Conservation (phyloP, 345 rosid genomes). For the Sonneratia alba region DNA sequence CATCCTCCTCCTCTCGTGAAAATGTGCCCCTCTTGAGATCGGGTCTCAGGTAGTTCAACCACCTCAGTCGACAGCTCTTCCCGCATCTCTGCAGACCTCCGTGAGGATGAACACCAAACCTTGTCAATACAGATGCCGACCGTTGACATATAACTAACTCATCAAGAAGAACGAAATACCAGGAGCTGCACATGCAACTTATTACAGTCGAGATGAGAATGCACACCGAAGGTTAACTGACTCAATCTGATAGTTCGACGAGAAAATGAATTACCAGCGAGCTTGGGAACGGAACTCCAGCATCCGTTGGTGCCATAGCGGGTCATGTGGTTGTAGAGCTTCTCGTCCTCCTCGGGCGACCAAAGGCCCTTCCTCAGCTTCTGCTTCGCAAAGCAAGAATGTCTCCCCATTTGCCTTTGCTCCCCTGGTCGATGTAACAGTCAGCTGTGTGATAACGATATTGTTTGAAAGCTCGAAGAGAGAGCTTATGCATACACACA, state of each 20-base stretch:
- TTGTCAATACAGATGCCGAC: not conserved
- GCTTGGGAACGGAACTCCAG: constrained; percentile 71
- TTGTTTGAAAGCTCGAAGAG: not conserved
- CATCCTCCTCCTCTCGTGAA: constrained; percentile 37
- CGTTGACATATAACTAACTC: not conserved
- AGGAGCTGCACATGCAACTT: too few relatives aligned
- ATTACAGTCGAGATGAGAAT: not conserved
- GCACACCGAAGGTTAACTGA: not conserved
- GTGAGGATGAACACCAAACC: not conserved
- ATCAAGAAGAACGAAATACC: not conserved
- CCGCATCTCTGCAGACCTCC: constrained; percentile 69
- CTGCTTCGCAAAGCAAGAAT: constrained; percentile 48
- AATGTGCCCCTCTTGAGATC: constrained; percentile 67
- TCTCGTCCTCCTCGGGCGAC: constrained; percentile 79
- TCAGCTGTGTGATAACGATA: not conserved
- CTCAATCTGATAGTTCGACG: too few relatives aligned
- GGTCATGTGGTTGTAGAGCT: constrained; percentile 44
- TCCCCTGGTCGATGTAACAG: not conserved
- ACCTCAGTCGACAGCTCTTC: constrained; percentile 85
- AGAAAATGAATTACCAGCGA: constrained; percentile 32
- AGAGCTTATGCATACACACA: not conserved
- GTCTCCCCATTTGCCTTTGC: constrained; percentile 49
- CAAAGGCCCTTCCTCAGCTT: constrained; percentile 60
- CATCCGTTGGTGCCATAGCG: constrained; percentile 49
- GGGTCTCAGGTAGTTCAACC: constrained; percentile 92